phyloP scores from a whole-genome alignment of 495 filamentous ascomycete species.

The Hypoxylon cercidicola region DNA sequence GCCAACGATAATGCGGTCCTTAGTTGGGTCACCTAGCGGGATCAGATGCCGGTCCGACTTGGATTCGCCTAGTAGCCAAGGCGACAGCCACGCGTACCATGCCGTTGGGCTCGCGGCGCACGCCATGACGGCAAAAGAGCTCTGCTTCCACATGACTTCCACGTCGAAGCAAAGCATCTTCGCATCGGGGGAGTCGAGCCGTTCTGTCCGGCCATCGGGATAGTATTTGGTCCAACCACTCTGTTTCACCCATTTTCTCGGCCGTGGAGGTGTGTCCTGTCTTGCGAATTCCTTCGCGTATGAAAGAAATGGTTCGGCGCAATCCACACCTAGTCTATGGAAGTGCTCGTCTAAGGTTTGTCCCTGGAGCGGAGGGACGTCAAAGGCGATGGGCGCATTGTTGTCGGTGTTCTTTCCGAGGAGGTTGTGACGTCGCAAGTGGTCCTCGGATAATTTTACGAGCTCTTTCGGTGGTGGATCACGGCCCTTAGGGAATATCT shows the following conservation, averaged over 20 bases:
- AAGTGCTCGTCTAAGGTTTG: conserved; percentile 93
- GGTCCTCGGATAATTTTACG: conserved; percentile 79
- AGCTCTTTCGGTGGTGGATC: conserved; percentile 69
- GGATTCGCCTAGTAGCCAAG: conserved; percentile 89
- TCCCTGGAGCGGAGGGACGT: conserved; percentile 83
- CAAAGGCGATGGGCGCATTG: conserved; percentile 80
- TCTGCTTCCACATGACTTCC: conserved; percentile 95
- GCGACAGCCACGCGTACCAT: conserved; percentile 98
- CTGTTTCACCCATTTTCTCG: conserved; percentile 78
- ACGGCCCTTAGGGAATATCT: conserved; percentile 73
- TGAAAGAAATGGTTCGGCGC: conserved; percentile 85
- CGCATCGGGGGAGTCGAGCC: conserved; percentile 80
- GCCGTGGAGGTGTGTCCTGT: conserved; percentile 73
- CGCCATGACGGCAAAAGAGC: conserved; percentile 93
- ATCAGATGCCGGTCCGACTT: conserved; percentile 82
- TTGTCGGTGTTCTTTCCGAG: conserved; percentile 86
- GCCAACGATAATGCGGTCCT: conserved; percentile 81
- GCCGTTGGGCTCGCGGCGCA: conserved; percentile 86
- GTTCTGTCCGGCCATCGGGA: conserved; percentile 72
- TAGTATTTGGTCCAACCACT: conserved; percentile 97
- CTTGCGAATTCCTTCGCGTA: conserved; percentile 77
- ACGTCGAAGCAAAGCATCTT: conserved; percentile 91
- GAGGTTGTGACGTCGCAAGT: conserved; percentile 88
- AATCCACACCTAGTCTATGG: conserved; percentile 85
- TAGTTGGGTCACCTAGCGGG: conserved; percentile 78